These are phyloP conservation scores for Bacidia gigantensis DNA, from an alignment of 495 filamentous ascomycete genomes.

Conservation along the genomic window DNA sequence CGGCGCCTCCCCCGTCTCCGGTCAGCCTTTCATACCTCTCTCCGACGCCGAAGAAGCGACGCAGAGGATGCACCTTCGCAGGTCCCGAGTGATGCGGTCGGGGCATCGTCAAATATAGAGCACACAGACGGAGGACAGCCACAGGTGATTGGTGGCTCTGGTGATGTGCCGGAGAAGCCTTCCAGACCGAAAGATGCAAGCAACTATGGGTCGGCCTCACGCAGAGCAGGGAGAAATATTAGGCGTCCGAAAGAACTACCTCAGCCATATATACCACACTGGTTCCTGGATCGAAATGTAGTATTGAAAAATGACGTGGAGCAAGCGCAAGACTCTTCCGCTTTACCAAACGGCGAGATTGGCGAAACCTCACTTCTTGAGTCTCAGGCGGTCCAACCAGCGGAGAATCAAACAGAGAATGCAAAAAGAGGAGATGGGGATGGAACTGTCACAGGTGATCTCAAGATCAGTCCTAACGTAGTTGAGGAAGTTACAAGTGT, in stretches of 20 bases:
- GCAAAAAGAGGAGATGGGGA: neutral
- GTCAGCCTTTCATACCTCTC: slow-evolving; percentile 16
- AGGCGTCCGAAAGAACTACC: slow-evolving; percentile 14
- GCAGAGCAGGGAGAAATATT: slow-evolving; percentile 20
- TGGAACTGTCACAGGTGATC: neutral
- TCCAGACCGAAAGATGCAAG: slow-evolving; percentile 12
- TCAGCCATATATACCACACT: slow-evolving; percentile 23
- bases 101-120: neutral
- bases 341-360: neutral
- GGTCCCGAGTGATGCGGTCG: neutral
- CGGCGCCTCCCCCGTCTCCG: slow-evolving; percentile 18
- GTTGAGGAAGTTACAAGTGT: slow-evolving; percentile 13
- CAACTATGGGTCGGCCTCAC: slow-evolving; percentile 20
- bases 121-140: neutral
- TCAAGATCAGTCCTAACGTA: slow-evolving; percentile 8
- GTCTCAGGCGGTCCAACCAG: neutral
- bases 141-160: neutral
- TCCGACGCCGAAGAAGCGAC: slow-evolving; percentile 13
- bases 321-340: neutral
- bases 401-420: neutral
- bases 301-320: slow-evolving; percentile 14
- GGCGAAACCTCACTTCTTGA: neutral
- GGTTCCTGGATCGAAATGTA: slow-evolving; percentile 29
- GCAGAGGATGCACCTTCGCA: slow-evolving; percentile 10
- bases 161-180: slow-evolving; percentile 7